These are phyloP conservation scores for Erodium texanum DNA, from an alignment of 441 rosid genomes.

Conservation along the genomic window DNA sequence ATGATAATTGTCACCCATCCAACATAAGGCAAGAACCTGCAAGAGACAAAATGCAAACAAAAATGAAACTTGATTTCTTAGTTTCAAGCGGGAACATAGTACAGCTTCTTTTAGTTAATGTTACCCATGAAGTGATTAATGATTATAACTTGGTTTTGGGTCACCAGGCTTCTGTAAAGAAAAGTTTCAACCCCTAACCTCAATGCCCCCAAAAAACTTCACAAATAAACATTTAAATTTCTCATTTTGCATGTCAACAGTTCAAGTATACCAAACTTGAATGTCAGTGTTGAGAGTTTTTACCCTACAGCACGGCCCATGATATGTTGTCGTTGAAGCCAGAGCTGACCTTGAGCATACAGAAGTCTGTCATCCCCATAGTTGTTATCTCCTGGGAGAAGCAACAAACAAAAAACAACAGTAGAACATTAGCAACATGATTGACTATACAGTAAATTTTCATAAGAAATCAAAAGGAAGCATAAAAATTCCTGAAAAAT, in stretches of 20 bases:
- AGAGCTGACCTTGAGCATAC: constrained; percentile 81
- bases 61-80: background rate
- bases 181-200: background rate
- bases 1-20: constrained; percentile 94
- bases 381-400: constrained; percentile 70
- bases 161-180: background rate
- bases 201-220: background rate
- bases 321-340: constrained; percentile 83
- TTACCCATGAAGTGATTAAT: too few relatives aligned
- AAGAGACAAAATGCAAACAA: constrained; percentile 3
- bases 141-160: background rate
- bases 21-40: constrained; percentile 80
- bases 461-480: background rate
- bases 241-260: too few relatives aligned
- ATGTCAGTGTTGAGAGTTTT: background rate
- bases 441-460: background rate
- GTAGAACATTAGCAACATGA: background rate
- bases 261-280: background rate
- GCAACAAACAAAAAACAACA: background rate
- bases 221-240: background rate
- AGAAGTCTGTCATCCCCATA: constrained; percentile 66
- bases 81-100: too few relatives aligned
- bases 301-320: constrained; percentile 96
- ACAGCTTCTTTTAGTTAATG: too few relatives aligned
- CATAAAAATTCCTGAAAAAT: background rate